phyloP scores from a whole-genome alignment of 108 stramenopile species.

The Cyclostephanos invisitatus region DNA sequence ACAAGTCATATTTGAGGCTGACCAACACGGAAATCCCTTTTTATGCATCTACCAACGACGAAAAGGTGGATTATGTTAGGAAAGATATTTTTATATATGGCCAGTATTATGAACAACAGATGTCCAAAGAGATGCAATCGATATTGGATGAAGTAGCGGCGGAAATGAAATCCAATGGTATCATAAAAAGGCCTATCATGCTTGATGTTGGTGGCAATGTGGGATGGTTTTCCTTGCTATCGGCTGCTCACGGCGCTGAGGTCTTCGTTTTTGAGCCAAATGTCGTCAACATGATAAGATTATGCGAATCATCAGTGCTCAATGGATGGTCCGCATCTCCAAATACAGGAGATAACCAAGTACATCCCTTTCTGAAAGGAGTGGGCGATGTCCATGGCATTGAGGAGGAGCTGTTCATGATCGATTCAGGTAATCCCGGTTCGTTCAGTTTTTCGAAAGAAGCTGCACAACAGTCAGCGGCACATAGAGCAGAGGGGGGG shows the following conservation, averaged over 20 bases:
- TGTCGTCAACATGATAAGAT: constrained; percentile 52
- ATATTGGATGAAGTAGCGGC: constrained; percentile 4
- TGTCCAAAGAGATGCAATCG: constrained; percentile 28
- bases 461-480: constrained; percentile 4
- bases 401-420: constrained; percentile 11
- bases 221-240: constrained; percentile 56
- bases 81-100: constrained; percentile 45
- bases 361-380: constrained; percentile 43
- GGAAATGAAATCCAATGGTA: not conserved
- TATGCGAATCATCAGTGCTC: constrained; percentile 55
- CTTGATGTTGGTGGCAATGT: constrained; percentile 63
- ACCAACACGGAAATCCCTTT: constrained; percentile 29
- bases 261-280: constrained; percentile 62
- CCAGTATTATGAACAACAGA: constrained; percentile 52
- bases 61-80: constrained; percentile 28
- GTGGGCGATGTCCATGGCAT: constrained; percentile 39
- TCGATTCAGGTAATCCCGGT: constrained; percentile 43
- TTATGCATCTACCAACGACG: constrained; percentile 29
- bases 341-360: constrained; percentile 20
- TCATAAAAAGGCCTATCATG: constrained; percentile 16
- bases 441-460: constrained; percentile 24
- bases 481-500: constrained; percentile 3
- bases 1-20: constrained; percentile 27
- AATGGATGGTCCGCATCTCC: constrained; percentile 34
- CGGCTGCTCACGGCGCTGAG: constrained; percentile 49